Evolutionary conservation across 441 rosid genomes (phyloP).

Genomic region (Cnidoscolus chayamansa): DNA sequence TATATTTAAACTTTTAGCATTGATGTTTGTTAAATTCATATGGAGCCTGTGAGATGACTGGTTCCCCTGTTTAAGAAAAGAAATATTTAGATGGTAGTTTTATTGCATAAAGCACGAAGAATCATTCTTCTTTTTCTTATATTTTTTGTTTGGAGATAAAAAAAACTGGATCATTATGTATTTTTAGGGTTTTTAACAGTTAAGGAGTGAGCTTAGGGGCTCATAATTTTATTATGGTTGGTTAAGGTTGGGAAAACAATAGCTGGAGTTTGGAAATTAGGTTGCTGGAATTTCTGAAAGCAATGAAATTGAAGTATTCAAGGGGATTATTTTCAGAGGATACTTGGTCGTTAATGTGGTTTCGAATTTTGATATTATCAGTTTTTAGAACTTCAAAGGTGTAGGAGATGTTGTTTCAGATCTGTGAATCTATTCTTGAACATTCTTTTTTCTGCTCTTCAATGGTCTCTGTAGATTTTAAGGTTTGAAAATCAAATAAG

Average conservation of each 20-base stretch:
- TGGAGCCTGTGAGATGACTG: too few relatives aligned
- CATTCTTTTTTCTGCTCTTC: not conserved
- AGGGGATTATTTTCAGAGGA: not conserved
- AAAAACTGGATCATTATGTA: too few relatives aligned
- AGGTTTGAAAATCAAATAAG: not conserved
- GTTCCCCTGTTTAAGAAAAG: too few relatives aligned
- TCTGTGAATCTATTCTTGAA: not conserved
- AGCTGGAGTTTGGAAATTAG: not conserved
- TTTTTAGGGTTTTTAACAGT: too few relatives aligned
- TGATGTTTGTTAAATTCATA: too few relatives aligned
- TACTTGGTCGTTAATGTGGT: not conserved
- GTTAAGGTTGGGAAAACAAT: not conserved
- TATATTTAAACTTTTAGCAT: too few relatives aligned
- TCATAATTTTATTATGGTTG: too few relatives aligned
- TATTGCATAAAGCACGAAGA: too few relatives aligned
- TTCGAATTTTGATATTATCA: not conserved
- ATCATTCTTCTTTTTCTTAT: too few relatives aligned
- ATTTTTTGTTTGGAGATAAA: too few relatives aligned
- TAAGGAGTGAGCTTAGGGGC: too few relatives aligned
- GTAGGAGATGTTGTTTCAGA: not conserved
- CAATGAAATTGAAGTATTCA: not conserved
- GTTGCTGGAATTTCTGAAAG: not conserved
- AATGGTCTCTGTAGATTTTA: not conserved
- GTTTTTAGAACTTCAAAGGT: not conserved
- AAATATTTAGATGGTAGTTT: too few relatives aligned